Evolutionary conservation across 2,329 filamentous ascomycete genomes (phyloP).

Genomic region (Didymella segeticola): DNA sequence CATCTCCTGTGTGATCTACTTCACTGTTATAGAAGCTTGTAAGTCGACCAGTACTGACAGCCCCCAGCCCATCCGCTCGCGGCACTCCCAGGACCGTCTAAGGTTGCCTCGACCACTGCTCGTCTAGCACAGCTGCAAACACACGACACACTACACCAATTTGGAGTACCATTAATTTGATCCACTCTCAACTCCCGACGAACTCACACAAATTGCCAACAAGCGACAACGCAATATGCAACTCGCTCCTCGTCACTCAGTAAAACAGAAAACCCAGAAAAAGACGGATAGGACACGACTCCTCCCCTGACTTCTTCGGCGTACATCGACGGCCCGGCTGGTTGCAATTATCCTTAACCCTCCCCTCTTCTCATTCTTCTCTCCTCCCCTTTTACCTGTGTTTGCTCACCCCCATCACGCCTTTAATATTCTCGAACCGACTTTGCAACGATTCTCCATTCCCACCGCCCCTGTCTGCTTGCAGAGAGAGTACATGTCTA

Average conservation of each 20-base stretch:
- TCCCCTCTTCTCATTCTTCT: constrained; percentile 21
- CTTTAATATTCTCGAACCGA: constrained; percentile 18
- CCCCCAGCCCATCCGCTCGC: constrained; percentile 25
- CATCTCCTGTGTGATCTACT: constrained; percentile 21
- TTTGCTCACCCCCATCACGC: constrained; percentile 39
- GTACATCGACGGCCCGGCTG: constrained; percentile 30
- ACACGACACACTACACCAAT: constrained; percentile 20
- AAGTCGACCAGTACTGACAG: constrained; percentile 23
- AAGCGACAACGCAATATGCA: constrained; percentile 24
- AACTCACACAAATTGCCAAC: constrained; percentile 26
- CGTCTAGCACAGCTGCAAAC: constrained; percentile 25
- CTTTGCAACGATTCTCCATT: constrained; percentile 21
- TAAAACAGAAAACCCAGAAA: constrained; percentile 41
- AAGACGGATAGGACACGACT: constrained; percentile 41
- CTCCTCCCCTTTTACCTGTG: constrained; percentile 22
- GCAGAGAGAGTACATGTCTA: constrained; percentile 44
- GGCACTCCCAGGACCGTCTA: constrained; percentile 39
- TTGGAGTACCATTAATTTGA: constrained; percentile 24
- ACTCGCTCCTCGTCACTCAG: constrained; percentile 31
- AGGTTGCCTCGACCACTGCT: constrained; percentile 21
- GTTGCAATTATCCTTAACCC: constrained; percentile 31
- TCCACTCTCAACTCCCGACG: constrained; percentile 23
- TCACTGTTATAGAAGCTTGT: constrained; percentile 3
- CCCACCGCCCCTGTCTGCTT: constrained; percentile 29
- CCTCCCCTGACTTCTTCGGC: constrained; percentile 37